Conservation (phyloP, 805 yeast species). For the Scheffersomyces lignosus region DNA sequence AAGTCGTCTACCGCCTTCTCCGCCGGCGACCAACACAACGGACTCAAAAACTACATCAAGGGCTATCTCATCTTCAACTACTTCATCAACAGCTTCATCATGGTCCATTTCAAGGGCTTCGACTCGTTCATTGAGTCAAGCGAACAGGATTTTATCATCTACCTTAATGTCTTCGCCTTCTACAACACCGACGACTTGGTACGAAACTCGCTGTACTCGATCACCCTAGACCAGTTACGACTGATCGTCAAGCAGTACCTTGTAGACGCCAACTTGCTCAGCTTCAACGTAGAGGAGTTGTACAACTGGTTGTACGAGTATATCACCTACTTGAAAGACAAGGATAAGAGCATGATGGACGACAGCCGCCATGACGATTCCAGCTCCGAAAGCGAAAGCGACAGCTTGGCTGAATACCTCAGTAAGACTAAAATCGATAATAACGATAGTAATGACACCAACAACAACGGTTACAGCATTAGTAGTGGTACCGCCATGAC, state of each 20-base stretch:
- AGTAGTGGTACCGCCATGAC: too few species aligned
- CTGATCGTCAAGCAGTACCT: conserved; percentile 29
- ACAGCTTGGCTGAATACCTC: too few species aligned
- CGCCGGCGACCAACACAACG: conserved; percentile 9
- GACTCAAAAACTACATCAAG: conserved; percentile 28
- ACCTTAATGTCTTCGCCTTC: conserved; percentile 42
- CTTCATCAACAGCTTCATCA: conserved; percentile 42
- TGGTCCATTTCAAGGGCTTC: conserved; percentile 44
- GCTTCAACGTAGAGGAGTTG: conserved; percentile 35
- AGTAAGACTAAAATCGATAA: too few species aligned
- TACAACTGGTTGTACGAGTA: conserved; percentile 41
- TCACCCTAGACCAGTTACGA: conserved; percentile 21
- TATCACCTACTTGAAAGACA: conserved; percentile 34
- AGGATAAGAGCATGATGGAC: conserved; percentile 14
- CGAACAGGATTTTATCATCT: conserved; percentile 41
- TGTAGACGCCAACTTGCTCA: conserved; percentile 25
- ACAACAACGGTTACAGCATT: too few species aligned
- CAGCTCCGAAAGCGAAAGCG: too few species aligned
- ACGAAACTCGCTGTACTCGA: conserved; percentile 16
- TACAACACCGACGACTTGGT: conserved; percentile 31
- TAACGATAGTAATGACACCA: too few species aligned
- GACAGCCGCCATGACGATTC: too few species aligned
- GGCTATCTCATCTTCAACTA: conserved; percentile 44
- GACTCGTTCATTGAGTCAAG: conserved; percentile 36
- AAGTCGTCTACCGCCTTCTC: conserved; percentile 14